These are phyloP conservation scores for Pythium aristosporum DNA, from an alignment of 352 stramenopile species.

Conservation along the genomic window DNA sequence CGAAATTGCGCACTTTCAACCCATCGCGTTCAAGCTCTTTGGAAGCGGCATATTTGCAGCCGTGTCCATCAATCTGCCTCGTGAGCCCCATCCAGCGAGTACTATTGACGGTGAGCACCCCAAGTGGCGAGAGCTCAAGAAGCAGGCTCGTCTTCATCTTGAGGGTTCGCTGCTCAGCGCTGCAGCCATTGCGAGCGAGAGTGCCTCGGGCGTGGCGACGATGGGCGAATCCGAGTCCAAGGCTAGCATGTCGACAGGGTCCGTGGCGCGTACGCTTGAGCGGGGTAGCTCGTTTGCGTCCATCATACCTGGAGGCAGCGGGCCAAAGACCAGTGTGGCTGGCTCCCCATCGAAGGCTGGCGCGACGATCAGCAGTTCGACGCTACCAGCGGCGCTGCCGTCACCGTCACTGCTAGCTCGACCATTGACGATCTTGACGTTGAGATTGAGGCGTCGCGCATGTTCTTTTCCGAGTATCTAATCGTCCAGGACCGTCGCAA, in stretches of 20 bases:
- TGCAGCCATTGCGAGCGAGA: constrained; percentile 23
- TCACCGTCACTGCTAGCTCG: background rate
- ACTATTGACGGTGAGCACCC: constrained; percentile 50
- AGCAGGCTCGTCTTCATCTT: constrained; percentile 46
- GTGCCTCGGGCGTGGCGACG: constrained; percentile 1
- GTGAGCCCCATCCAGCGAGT: constrained; percentile 63
- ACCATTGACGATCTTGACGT: constrained; percentile 72
- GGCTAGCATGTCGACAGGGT: constrained; percentile 44
- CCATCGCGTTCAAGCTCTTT: constrained; percentile 88
- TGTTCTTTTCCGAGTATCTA: constrained; percentile 89
- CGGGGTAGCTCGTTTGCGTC: constrained; percentile 34
- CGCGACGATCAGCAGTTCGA: constrained; percentile 18
- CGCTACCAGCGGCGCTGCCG: constrained; percentile 5
- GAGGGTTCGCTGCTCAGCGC: constrained; percentile 33
- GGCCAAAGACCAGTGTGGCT: constrained; percentile 9
- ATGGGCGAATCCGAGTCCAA: constrained; percentile 46
- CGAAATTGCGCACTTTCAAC: constrained; percentile 94
- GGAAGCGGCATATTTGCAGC: constrained; percentile 90
- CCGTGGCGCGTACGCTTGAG: constrained; percentile 31
- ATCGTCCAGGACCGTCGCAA: constrained; percentile 47
- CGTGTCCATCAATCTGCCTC: constrained; percentile 88
- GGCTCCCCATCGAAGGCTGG: constrained; percentile 19
- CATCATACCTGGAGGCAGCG: constrained; percentile 8
- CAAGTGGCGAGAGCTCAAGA: constrained; percentile 78
- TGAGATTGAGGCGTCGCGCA: constrained; percentile 78